Conservation (phyloP, 148 eudicot species). For the Amaranthus cruentus region DNA sequence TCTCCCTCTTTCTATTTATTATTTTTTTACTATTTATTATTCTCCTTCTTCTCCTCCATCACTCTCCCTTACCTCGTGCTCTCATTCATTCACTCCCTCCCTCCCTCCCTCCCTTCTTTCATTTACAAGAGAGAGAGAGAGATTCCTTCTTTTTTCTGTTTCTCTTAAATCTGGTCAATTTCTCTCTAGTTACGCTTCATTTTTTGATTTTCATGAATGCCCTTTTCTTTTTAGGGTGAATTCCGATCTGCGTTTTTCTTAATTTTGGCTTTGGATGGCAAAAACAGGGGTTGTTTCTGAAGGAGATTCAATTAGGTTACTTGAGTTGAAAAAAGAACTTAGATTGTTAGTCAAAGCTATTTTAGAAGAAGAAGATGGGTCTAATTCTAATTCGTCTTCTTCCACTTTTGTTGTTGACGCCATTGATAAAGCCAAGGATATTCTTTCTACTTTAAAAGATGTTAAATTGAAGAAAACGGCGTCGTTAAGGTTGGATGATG, state of each 20-base stretch:
- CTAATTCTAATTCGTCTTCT: conserved; percentile 9
- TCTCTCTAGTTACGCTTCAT: background rate
- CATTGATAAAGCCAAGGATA: conserved; percentile 59
- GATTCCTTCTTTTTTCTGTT: background rate
- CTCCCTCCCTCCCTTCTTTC: background rate
- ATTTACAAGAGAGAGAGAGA: background rate
- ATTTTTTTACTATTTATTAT: conserved; percentile 6
- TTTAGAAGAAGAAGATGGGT: conserved; percentile 34
- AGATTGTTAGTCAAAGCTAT: conserved; percentile 46
- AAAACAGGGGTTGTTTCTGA: conserved; percentile 50
- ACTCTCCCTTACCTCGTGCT: conserved; percentile 8
- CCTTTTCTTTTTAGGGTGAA: conserved; percentile 23
- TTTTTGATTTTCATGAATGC: conserved; percentile 19
- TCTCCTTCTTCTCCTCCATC: conserved; percentile 11
- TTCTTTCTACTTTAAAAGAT: conserved; percentile 46
- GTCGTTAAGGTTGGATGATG: conserved; percentile 21
- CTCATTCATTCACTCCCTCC: conserved; percentile 8
- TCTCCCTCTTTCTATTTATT: background rate
- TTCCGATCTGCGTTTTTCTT: conserved; percentile 18
- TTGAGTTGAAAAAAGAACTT: conserved; percentile 72
- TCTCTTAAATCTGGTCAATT: background rate
- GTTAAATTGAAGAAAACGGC: conserved; percentile 37
- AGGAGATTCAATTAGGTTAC: conserved; percentile 46
- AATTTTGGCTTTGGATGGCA: conserved; percentile 39
- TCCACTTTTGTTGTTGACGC: conserved; percentile 31